Conservation (phyloP, 2,329 filamentous ascomycete species). For the Neospermospora avenae region DNA sequence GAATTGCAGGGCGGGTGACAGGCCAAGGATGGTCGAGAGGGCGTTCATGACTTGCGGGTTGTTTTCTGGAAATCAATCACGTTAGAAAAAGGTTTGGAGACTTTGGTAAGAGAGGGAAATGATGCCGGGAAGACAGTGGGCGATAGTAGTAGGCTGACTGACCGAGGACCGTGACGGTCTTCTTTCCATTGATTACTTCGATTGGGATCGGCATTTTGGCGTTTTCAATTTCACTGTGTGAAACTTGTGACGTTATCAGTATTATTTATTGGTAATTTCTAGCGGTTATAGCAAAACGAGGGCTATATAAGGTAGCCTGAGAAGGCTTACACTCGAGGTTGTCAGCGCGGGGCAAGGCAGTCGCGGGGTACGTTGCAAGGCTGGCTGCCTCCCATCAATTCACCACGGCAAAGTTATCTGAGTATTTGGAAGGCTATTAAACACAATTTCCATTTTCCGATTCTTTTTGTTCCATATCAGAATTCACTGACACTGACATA, state of each 20-base stretch:
- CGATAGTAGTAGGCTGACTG: not conserved
- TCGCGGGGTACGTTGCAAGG: not conserved
- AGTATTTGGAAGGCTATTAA: too few species aligned
- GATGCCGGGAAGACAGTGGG: too few species aligned
- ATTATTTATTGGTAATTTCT: not conserved
- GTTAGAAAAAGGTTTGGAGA: not conserved
- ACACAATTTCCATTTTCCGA: too few species aligned
- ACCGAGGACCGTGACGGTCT: constrained; percentile 29
- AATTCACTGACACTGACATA: too few species aligned
- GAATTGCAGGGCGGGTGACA: constrained; percentile 72
- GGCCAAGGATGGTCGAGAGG: constrained; percentile 78
- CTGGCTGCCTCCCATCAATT: not conserved
- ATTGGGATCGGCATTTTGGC: constrained; percentile 25
- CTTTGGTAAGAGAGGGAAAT: not conserved
- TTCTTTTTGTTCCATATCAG: too few species aligned
- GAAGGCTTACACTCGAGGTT: not conserved
- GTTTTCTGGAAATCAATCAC: constrained; percentile 35
- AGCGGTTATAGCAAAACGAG: too few species aligned
- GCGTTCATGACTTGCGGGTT: constrained; percentile 87
- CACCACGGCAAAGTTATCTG: too few species aligned
- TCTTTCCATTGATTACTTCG: constrained; percentile 21
- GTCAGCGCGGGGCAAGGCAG: not conserved
- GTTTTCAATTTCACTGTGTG: not conserved
- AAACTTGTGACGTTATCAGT: not conserved
- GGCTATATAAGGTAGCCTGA: too few species aligned